Evolutionary conservation across 192 early-diverging fungal genomes (phyloP), one percentile per base, ranked within the genome.

Genomic region (Coemansia sp.): DNA sequence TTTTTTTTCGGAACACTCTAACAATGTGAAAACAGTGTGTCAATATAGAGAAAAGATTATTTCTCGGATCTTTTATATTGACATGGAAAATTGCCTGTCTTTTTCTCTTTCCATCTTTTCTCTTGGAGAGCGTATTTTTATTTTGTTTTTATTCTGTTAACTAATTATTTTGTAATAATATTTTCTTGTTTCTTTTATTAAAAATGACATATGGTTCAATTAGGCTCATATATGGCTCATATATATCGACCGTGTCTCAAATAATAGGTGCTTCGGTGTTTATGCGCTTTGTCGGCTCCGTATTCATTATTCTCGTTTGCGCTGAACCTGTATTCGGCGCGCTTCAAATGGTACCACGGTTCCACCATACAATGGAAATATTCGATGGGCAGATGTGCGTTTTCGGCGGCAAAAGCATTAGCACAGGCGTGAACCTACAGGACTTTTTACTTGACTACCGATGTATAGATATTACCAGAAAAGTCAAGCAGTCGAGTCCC

Each of bases 301-400:
- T 67, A 3, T 49, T 13, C 36, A 36, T 37, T 11, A n/a, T 26
- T 21, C 54, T 65, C 40, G 6, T 43, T 46, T 47, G 43, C 60
- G 47, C 56, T 15, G 32, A 6, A 8, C 57, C n/a, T 4, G 21
- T 54, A 26, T 54, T n/a, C 16, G 57, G 57, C 4, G 32, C 49
- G 41, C 48, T 78, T 65, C 52, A 36, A 16, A 69, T 63, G 16
- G 43, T 52, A 6, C 78, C 78, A 2, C 72, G 78, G 19, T 80
- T 66, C 18, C 78, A 80, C 40, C 78, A 80, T 56, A 61, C 78
- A n/a, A 75, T 75, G 73, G 78, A 80, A 66, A 66, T 80, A 61
- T 63, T 80, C 45, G 58, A 71, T 15, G 78, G 78, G 15, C 57
- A 80, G 62, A 56, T 80, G 13, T 80, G 78, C 43, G 78, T 80